Base-by-base conservation (phyloP, 192 early-diverging fungal species). In the Podila minutissima region DNA sequence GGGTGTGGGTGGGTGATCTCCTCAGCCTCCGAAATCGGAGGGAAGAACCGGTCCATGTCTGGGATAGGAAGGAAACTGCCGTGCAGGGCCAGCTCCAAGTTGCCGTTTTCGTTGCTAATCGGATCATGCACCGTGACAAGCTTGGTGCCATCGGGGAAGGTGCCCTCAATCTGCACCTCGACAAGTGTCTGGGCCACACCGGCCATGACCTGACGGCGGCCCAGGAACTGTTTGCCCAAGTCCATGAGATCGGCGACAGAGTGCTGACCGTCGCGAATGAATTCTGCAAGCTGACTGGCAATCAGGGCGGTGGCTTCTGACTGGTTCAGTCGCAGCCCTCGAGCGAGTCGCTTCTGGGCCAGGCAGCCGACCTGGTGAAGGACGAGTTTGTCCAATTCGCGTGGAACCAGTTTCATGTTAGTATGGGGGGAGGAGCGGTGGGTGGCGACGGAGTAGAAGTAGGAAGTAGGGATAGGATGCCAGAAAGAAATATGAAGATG, bases 111-210 rank as follows among this genome's bases (percentile, higher is more conserved):
- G 6, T 90, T 90, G 64, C 92, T 89, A 69, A 99, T 95, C 12
- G 97, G 97, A 57, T 95, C 89, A 66, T 97, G 96, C 9, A 99
- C 93, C 0, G 97, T 98, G 9, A 98, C 94, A 5, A 99, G 87
- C 77, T 97, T 97, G 0, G 95, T 96, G 15, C 97, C 97, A 69
- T 97, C 95, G 9, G 87, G 92, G 69, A 98, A 97, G n/a, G 94
- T 94, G 13, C 96, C 95, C 74, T 97, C 96, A 3, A 97, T 88
- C 71, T 96, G 95, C 35, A 98, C 95, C 64, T 96, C 93, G 60
- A 89, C 83, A 31, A 99, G 73, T 0, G 88, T 91, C 59, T 89
- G 83, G 1, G 89, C 83, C 13, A 95, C 95, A 11, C 90, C 88
- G 0, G 90, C 83, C 70, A 93, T 74, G 37, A 99, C 96, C 37